Evolutionary conservation across 441 rosid species (phyloP), one percentile per base, ranked within the genome.

Genomic region (Syzygium malaccense): DNA sequence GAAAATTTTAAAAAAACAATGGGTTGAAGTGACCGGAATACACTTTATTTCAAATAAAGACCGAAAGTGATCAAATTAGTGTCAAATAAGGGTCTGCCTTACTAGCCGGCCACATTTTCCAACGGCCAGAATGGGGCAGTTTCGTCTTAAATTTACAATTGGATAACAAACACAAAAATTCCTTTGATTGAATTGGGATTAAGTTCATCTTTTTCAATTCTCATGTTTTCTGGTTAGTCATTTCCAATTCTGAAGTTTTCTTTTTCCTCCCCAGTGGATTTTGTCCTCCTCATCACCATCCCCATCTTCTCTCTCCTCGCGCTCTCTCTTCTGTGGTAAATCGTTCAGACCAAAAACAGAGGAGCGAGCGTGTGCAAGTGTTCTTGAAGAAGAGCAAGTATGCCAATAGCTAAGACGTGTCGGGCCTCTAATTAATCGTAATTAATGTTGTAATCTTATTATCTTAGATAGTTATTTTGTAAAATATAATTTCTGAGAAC

Each of bases 71-170:
- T 14, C 37, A 14, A 15, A 64, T 30, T 1, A n/a, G 37, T 64
- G 18, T 64, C 0, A 7, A 64, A 30, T 30, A 64, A 64, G 0
- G 0, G 4, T 30, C 0, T 14, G 20, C 8, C 1, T n/a, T 19
- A 1, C 15, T 0, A 0, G 37, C 6, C 14, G 0, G 0, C 5
- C 71, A 64, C 71, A 64, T 64, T 64, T 62, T 64, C 17, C 71
- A 14, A 64, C 1, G 4, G 14, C 33, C 30, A 15, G 17, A 64
- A n/a, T 64, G 37, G 11, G 20, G 2, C 17, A 64, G 15, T n/a
- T 62, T 62, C n/a, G 9, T 62, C 20, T 0, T 19, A 62, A 62
- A 62, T 62, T 62, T 14, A 62, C 37, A 14, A 62, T n/a, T 64
- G 8, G 55, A 9, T 62, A 30, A 62, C 14, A 62, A 4, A 9